Percentiles rank a stretch among this genome's conserved stretches.
phyloP scores from a whole-genome alignment of 2,329 filamentous ascomycete genomes.

The Neofusicoccum umdonicola region DNA sequence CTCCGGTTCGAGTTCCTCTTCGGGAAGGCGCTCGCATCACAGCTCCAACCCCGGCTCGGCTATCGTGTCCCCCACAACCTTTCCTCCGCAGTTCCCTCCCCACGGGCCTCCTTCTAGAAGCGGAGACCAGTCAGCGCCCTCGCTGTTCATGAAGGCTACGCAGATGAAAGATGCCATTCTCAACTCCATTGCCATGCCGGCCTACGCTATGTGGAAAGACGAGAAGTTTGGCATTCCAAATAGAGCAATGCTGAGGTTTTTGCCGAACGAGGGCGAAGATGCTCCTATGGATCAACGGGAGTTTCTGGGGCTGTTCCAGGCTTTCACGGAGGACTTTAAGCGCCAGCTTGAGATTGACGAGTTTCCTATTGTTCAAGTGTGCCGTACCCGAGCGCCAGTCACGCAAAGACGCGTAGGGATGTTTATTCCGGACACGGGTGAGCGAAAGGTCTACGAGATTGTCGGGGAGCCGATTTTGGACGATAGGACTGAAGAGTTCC shows the following conservation, averaged over 20 bases:
- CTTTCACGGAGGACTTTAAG: conserved; percentile 68
- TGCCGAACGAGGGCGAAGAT: conserved; percentile 39
- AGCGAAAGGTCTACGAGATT: conserved; percentile 61
- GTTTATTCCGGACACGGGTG: conserved; percentile 53
- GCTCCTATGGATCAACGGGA: conserved; percentile 43
- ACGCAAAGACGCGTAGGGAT: conserved; percentile 62
- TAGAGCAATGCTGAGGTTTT: conserved; percentile 53
- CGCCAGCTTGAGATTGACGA: conserved; percentile 57
- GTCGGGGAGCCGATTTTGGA: conserved; percentile 67
- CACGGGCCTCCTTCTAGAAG: conserved; percentile 62
- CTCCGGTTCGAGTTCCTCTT: conserved; percentile 41
- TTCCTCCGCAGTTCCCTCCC: conserved; percentile 63
- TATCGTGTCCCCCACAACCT: conserved; percentile 54
- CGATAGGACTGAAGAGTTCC: conserved; percentile 65
- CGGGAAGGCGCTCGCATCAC: conserved; percentile 28
- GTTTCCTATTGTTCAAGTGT: conserved; percentile 64
- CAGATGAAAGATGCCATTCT: conserved; percentile 75
- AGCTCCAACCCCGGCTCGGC: conserved; percentile 38
- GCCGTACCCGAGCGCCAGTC: conserved; percentile 61
- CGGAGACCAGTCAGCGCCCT: conserved; percentile 57
- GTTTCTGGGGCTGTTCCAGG: conserved; percentile 58
- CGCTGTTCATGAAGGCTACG: conserved; percentile 69
- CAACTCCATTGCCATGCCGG: conserved; percentile 71
- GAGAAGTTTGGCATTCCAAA: conserved; percentile 73
- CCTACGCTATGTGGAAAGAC: conserved; percentile 79